Conservation (phyloP, 2,329 filamentous ascomycete genomes). For the Hypocreales sp. region DNA sequence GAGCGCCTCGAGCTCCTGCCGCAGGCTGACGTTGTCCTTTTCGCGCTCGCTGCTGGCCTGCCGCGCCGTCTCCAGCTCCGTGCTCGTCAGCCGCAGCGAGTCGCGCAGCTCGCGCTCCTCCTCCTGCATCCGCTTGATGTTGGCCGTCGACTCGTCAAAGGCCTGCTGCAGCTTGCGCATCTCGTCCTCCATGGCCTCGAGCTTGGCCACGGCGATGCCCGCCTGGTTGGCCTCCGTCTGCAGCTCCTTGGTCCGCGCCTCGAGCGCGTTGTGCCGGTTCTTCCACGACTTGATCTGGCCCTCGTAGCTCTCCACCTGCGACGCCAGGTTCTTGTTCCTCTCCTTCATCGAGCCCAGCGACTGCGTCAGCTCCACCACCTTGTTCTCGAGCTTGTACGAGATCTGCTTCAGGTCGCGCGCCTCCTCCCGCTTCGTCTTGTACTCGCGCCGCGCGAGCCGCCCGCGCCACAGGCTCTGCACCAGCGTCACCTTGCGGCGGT, state of each 20-base stretch:
- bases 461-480: slow-evolving; percentile 91
- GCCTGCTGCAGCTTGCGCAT: slow-evolving; percentile 82
- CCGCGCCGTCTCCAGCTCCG: slow-evolving; percentile 68
- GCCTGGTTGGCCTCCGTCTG: slow-evolving; percentile 96
- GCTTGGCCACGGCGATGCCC: slow-evolving; percentile 80
- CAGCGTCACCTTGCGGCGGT: slow-evolving; percentile 76
- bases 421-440: slow-evolving; percentile 87
- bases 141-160: slow-evolving; percentile 79
- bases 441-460: slow-evolving; percentile 61
- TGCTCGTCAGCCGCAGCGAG: slow-evolving; percentile 60
- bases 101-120: slow-evolving; percentile 81
- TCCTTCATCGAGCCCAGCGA: slow-evolving; percentile 81
- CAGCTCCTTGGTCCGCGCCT: slow-evolving; percentile 81
- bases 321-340: slow-evolving; percentile 80
- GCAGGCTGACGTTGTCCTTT: slow-evolving; percentile 69
- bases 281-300: slow-evolving; percentile 94
- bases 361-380: slow-evolving; percentile 96
- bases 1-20: slow-evolving; percentile 77
- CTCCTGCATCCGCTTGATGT: slow-evolving; percentile 87
- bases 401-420: slow-evolving; percentile 98
- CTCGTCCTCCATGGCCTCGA: slow-evolving; percentile 86
- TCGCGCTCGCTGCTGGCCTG: slow-evolving; percentile 63
- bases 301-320: slow-evolving; percentile 91
- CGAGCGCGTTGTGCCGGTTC: slow-evolving; percentile 76
- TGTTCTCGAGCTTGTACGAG: slow-evolving; percentile 98